Conservation (phyloP, 768 basidiomycete species). For the Leccinum truebloodii region DNA sequence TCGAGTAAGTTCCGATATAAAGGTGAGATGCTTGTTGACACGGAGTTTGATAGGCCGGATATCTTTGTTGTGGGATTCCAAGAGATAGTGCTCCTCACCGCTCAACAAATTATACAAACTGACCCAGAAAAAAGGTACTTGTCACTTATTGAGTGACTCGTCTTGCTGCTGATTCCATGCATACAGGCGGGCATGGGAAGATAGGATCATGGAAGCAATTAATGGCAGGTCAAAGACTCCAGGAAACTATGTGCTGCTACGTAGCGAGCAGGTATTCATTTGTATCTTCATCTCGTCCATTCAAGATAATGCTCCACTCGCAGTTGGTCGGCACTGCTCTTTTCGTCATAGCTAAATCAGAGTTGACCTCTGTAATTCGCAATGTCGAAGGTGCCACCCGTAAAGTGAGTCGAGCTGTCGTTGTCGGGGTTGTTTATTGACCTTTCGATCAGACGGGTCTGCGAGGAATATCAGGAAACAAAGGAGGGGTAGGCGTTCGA, state of each 20-base stretch:
- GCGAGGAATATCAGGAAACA: slow-evolving; percentile 94
- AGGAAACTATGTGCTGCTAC: slow-evolving; percentile 77
- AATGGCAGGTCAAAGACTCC: slow-evolving; percentile 67
- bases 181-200: slow-evolving; percentile 85
- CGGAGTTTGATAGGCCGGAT: slow-evolving; percentile 60
- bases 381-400: slow-evolving; percentile 91
- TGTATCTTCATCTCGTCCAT: neutral
- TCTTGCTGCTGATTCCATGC: neutral
- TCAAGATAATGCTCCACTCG: slow-evolving; percentile 5
- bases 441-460: slow-evolving; percentile 66
- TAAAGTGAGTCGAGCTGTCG: slow-evolving; percentile 56
- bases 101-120: slow-evolving; percentile 94
- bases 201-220: slow-evolving; percentile 75
- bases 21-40: slow-evolving; percentile 27
- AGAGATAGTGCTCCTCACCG: slow-evolving; percentile 97
- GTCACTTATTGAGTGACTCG: neutral
- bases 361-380: slow-evolving; percentile 75
- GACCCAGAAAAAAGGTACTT: slow-evolving; percentile 89
- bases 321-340: slow-evolving; percentile 95
- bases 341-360: slow-evolving; percentile 78
- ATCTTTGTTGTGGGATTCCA: slow-evolving; percentile 92
- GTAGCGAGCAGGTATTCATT: slow-evolving; percentile 81
- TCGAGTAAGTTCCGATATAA: slow-evolving; percentile 15
- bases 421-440: slow-evolving; percentile 1
- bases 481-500: slow-evolving; percentile 94